Evolutionary conservation across 768 basidiomycete genomes (phyloP), one percentile per base, ranked within the genome.

Genomic region (Suillus americanus): DNA sequence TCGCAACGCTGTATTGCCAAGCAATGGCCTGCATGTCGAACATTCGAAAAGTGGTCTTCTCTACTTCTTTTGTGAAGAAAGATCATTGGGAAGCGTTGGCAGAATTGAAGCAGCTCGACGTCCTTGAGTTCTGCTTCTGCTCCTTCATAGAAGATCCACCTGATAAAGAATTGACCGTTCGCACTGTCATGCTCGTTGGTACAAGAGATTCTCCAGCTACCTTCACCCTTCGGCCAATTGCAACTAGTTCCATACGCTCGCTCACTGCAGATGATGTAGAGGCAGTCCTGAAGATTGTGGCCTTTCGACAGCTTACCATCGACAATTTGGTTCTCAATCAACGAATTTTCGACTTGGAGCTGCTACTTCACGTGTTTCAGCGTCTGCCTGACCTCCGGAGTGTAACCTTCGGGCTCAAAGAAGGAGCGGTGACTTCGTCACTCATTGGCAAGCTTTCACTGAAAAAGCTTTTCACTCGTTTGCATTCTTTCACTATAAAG

Each of bases 11-110:
- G 35, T 68, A 57, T 46, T n/a, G 55, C 23, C 3, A 45, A 5
- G 70, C 62, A 13, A 12, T 70, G 62, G n/a, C 16, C 1, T 38
- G 63, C 41, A 74, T 75, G 73, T 60, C 23, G 3, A 65, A 69
- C 55, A 54, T 74, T 25, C 67, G 18, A 8, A 46, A 54, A 9
- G 62, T 74, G 53, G 13, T 18, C 8, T 69, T 74, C 53, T 53
- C 13, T 1, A 0, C 3, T 3, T 66, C 66, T 16, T 46, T 57
- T 41, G 64, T 75, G 60, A 59, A 64, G 18, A 20, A 16, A 2
- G 57, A 62, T 0, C 60, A 74, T 50, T 72, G 74, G 69, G 1
- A 40, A 8, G 65, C 55, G 8, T 65, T 75, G 5, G 53, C 56
- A n/a, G 8, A 53, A 3, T 46, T 72, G 2, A 23, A 20, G 5